phyloP scores from a whole-genome alignment of 2,329 filamentous ascomycete genomes.

The Nemania diffusa region DNA sequence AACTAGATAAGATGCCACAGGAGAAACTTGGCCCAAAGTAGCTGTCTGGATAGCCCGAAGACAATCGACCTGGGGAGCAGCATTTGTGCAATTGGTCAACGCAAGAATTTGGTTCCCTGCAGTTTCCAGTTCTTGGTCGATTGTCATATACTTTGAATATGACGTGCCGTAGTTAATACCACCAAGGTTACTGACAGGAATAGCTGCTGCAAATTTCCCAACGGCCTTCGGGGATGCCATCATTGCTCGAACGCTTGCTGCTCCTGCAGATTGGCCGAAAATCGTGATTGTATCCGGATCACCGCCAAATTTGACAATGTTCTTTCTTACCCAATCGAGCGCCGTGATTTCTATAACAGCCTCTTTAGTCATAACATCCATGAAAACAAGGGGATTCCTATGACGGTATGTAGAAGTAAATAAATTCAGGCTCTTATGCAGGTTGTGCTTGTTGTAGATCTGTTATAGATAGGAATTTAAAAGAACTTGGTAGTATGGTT shows the following conservation, averaged over 20 bases:
- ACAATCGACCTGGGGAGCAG: slow-evolving; percentile 62
- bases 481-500: neutral
- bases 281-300: slow-evolving; percentile 66
- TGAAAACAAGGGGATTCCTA: neutral
- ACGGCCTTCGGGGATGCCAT: slow-evolving; percentile 59
- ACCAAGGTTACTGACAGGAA: slow-evolving; percentile 56
- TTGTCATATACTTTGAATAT: slow-evolving; percentile 68
- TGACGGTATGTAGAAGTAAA: neutral
- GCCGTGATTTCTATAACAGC: slow-evolving; percentile 53
- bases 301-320: slow-evolving; percentile 66
- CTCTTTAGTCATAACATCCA: neutral
- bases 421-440: neutral
- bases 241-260: slow-evolving; percentile 61
- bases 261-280: slow-evolving; percentile 65
- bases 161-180: slow-evolving; percentile 64
- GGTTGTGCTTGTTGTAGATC: neutral
- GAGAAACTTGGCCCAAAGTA: slow-evolving; percentile 53
- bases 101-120: slow-evolving; percentile 63
- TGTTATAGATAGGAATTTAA: neutral
- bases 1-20: slow-evolving; percentile 63
- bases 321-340: slow-evolving; percentile 61
- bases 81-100: slow-evolving; percentile 62
- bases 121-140: slow-evolving; percentile 60
- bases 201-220: slow-evolving; percentile 60
- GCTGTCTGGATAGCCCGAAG: slow-evolving; percentile 59